Evolutionary conservation across 169 alveolate genomes (phyloP).

Genomic region (Plasmodium berghei): DNA sequence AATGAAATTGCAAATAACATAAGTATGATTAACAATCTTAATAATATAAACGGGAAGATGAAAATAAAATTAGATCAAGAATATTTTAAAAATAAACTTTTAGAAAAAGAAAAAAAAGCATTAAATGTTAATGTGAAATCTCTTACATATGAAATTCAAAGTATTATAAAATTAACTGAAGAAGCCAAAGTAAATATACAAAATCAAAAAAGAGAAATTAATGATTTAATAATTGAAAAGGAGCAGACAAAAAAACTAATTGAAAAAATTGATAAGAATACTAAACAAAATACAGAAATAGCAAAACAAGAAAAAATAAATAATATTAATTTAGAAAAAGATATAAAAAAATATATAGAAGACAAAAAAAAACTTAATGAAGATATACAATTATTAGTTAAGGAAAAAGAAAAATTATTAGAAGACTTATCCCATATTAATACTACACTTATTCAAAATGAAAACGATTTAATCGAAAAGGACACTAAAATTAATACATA

Average conservation of each 20-base stretch:
- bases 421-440: conserved; percentile 31
- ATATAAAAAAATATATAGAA: conserved; percentile 46
- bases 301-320: conserved; percentile 58
- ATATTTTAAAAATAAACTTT: conserved; percentile 43
- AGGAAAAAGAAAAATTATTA: conserved; percentile 49
- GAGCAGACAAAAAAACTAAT: conserved; percentile 69
- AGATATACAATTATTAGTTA: conserved; percentile 49
- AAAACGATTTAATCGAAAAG: conserved; percentile 29
- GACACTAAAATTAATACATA: conserved; percentile 60
- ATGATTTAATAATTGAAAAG: conserved; percentile 61
- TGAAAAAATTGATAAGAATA: conserved; percentile 63
- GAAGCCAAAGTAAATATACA: conserved; percentile 27
- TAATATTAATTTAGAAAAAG: conserved; percentile 49
- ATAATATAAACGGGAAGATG: conserved; percentile 35
- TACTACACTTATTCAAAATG: conserved; percentile 7
- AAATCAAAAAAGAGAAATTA: conserved; percentile 63
- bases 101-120: conserved; percentile 65
- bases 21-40: conserved; percentile 24
- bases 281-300: conserved; percentile 49
- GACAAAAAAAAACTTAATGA: conserved; percentile 67
- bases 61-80: conserved; percentile 70
- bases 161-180: conserved; percentile 42
- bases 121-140: conserved; percentile 54
- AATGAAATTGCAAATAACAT: conserved; percentile 27
- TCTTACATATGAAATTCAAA: conserved; percentile 66